phyloP scores from a whole-genome alignment of 805 yeast species.

The Hanseniaspora meyeri region DNA sequence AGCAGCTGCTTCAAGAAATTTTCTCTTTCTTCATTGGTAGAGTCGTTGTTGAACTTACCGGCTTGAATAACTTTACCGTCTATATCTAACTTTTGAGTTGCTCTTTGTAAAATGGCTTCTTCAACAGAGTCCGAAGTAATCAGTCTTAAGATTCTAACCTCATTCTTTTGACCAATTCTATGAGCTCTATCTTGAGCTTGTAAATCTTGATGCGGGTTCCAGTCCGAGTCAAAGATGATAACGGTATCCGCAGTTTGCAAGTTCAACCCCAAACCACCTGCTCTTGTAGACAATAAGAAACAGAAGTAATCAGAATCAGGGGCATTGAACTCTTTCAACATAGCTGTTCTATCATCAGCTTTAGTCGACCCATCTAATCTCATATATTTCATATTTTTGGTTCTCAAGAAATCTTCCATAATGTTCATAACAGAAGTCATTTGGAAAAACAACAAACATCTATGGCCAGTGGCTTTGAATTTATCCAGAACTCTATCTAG shows the following conservation, averaged over 20 bases:
- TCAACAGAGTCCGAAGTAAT: constrained; percentile 75
- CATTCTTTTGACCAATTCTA: constrained; percentile 81
- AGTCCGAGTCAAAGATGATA: constrained; percentile 74
- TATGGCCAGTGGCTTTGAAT: constrained; percentile 59
- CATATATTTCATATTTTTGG: constrained; percentile 54
- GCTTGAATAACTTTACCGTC: constrained; percentile 87
- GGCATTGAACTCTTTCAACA: constrained; percentile 64
- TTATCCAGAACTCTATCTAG: constrained; percentile 66
- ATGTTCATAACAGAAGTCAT: constrained; percentile 87
- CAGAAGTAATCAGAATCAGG: constrained; percentile 68
- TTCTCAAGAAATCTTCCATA: constrained; percentile 70
- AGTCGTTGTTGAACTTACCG: constrained; percentile 78
- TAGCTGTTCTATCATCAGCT: constrained; percentile 67
- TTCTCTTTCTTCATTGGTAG: constrained; percentile 79
- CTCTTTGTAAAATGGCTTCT: constrained; percentile 70
- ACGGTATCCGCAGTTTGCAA: constrained; percentile 83
- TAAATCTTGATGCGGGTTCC: constrained; percentile 87
- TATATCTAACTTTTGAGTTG: constrained; percentile 70
- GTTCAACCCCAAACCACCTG: constrained; percentile 80
- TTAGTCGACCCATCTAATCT: constrained; percentile 75
- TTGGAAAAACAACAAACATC: constrained; percentile 73
- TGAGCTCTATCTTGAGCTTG: constrained; percentile 88
- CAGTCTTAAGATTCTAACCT: constrained; percentile 67
- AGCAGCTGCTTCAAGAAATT: constrained; percentile 58
- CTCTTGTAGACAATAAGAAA: constrained; percentile 70